A percentile compares a stretch with the other conserved stretches of the same genome.
These are phyloP conservation scores for Oryza nivara DNA, from an alignment of 176 grass and related monocot genomes.

Conservation along the genomic window DNA sequence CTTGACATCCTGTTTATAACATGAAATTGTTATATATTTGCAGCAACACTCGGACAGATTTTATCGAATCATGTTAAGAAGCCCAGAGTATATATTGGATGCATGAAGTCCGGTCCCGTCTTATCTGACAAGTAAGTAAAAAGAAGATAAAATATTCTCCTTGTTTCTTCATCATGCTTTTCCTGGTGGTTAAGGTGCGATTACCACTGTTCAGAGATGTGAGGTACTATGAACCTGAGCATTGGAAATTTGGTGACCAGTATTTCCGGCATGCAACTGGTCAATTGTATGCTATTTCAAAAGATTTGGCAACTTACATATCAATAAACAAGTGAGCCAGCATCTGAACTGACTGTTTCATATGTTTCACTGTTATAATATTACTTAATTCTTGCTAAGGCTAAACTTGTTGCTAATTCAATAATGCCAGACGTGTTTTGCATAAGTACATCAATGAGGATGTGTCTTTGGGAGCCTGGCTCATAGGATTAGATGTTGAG, in stretches of 20 bases:
- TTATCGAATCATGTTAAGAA: conserved; percentile 71
- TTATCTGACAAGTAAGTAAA: conserved; percentile 73
- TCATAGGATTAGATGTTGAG: conserved; percentile 86
- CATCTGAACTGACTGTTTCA: background rate
- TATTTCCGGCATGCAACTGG: conserved; percentile 95
- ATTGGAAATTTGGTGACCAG: conserved; percentile 96
- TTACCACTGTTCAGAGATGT: conserved; percentile 53
- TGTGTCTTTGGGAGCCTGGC: conserved; percentile 88
- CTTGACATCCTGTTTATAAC: background rate
- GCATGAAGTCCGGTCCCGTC: conserved; percentile 95
- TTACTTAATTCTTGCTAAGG: background rate
- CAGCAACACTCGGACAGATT: conserved; percentile 81
- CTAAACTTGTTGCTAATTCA: conserved; percentile 25
- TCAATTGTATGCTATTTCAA: conserved; percentile 90
- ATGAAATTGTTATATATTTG: conserved; percentile 27
- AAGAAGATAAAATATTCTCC: background rate
- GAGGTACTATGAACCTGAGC: conserved; percentile 89
- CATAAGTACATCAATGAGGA: conserved; percentile 91
- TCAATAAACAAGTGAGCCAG: conserved; percentile 79
- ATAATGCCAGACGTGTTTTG: conserved; percentile 63
- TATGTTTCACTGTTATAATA: background rate
- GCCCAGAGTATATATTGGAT: conserved; percentile 87
- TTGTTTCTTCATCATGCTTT: conserved; percentile 8
- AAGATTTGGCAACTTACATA: conserved; percentile 86
- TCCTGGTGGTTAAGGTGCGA: conserved; percentile 14